Evolutionary conservation across 2,329 filamentous ascomycete species (phyloP), one percentile per base, ranked within the genome.

Genomic region (Fusarium oligoseptatum): DNA sequence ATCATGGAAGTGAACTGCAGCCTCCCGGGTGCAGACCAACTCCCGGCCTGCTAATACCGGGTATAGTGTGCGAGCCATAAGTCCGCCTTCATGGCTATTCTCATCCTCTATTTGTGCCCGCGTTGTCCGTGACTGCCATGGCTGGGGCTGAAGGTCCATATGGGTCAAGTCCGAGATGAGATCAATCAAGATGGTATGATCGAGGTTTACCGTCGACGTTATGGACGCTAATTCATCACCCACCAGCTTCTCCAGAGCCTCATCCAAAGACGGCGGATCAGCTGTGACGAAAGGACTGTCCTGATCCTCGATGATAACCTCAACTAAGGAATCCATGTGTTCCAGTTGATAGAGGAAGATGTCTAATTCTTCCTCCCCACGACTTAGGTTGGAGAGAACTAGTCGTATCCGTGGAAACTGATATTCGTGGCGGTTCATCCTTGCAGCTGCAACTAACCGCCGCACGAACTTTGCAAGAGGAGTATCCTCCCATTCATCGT

Each of bases 161-260:
- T 85, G 84, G 1, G 83, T 85, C 14, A 85, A 77, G 60, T 85
- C 84, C 1, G 84, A 85, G 37, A 83, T 80, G 32, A 85, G 77
- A 48, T 84, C 82, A 45, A 85, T 81, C 15, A 85, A 81, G 45
- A 85, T 80, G 7, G 84, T 84, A 64, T 85, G 84, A 50, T 85
- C 84, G 62, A 85, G 76, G 67, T 85, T 85, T 22, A 85, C 66
- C 6, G 81, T 83, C 0, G 72, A 20, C 6, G 83, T 83, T 20
- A 85, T 81, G 10, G 77, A 75, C 17, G 74, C 78, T 15, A 82
- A 72, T 50, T 81, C 79, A 63, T 82, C 71, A 3, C 79, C 76
- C 9, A 83, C 64, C 2, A 85, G 76, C 15, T 80, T 81, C 6
- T 66, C 52, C 10, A 84, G 71, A 22, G 82, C 81, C 17, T 60